Evolutionary conservation across 805 yeast genomes (phyloP), one percentile per base, ranked within the genome.

Genomic region (Naumovozyma dairenensis): DNA sequence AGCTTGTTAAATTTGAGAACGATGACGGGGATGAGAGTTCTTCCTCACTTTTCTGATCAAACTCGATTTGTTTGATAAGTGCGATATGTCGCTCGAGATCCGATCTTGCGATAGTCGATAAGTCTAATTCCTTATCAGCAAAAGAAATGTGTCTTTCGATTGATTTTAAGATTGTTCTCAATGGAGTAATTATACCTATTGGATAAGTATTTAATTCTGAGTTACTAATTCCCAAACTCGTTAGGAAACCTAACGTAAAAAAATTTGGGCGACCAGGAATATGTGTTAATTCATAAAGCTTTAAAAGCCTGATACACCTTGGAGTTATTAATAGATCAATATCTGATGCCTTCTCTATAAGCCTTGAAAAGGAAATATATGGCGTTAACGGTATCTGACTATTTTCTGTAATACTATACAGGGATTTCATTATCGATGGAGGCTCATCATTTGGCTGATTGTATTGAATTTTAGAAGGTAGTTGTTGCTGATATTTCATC

Each of bases 191-290:
- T 1, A 86, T 63, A 0, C 94, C 94, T 2, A 74, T 57, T 0
- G 95, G 95, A 44, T 68, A 80, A 0, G 85, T 70, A 26, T 80
- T 82, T 5, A 85, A 53, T 31, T 69, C 74, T 4, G 59, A 54
- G 14, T 60, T 48, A 1, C 66, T 62, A 14, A 84, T 67, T 4
- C 68, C 70, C 39, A 70, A 68, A 21, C 73, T 77, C 7, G 69
- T 69, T 68, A 84, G 69, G 48, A 78, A 57, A 38, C 70, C 74
- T 1, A 82, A 69, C 17, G 84, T 66, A 37, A 76, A 75, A 8
- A 54, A 60, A 0, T 72, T 60, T 0, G 70, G 64, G 42, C 66
- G 72, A 15, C 66, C 66, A 0, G 74, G 59, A 0, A 84, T 71
- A 5, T 75, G 72, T 15, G 77, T 52, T 6, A 69, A 65, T 44